phyloP scores from a whole-genome alignment of 2,329 filamentous ascomycete genomes.

The Talaromyces sp. region DNA sequence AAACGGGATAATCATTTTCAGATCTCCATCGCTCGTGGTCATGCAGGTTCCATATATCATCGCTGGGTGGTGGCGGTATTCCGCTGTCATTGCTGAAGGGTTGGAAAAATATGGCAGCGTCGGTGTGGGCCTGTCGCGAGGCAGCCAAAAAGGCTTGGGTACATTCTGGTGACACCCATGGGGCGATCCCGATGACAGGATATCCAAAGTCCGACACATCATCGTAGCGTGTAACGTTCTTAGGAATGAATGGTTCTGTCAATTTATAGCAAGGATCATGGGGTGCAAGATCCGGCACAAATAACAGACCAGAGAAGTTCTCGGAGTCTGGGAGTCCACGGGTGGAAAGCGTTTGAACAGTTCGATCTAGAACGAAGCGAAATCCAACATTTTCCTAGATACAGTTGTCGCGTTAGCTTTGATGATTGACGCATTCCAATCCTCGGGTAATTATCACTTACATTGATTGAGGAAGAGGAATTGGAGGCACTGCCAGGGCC shows the following conservation, averaged over 20 bases:
- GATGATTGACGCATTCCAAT: constrained; percentile 1
- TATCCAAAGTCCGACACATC: constrained; percentile 69
- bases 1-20: constrained; percentile 75
- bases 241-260: constrained; percentile 68
- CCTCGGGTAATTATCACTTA: constrained; percentile 26
- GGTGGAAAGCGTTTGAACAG: constrained; percentile 75
- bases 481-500: constrained; percentile 36
- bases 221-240: constrained; percentile 71
- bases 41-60: constrained; percentile 69
- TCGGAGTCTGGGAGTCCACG: constrained; percentile 65
- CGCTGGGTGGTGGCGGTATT: constrained; percentile 67
- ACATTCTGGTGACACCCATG: constrained; percentile 78
- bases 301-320: constrained; percentile 76
- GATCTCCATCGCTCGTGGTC: constrained; percentile 73
- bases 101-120: constrained; percentile 61
- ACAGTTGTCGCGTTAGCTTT: not conserved
- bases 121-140: constrained; percentile 63
- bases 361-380: constrained; percentile 46
- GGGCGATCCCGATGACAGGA: constrained; percentile 78
- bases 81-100: constrained; percentile 49
- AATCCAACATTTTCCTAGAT: constrained; percentile 36
- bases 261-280: constrained; percentile 65
- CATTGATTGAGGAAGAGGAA: constrained; percentile 37
- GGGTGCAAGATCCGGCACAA: constrained; percentile 70
- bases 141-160: constrained; percentile 70